These are phyloP conservation scores for Krasilnikovozyma curviuscula DNA, from an alignment of 768 basidiomycete genomes.

Conservation along the genomic window DNA sequence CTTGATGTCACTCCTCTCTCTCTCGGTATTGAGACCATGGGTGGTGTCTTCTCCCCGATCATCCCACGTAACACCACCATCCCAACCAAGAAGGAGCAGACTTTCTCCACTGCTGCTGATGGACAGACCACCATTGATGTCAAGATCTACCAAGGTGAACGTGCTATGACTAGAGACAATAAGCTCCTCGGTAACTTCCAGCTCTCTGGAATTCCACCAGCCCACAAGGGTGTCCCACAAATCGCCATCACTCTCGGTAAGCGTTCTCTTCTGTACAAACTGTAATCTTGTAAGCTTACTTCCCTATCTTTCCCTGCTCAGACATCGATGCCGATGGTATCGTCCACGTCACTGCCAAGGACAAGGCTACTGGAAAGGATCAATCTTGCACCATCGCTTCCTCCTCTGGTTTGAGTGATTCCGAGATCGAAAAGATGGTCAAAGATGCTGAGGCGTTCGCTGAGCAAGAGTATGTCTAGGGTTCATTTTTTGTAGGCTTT, in stretches of 20 bases:
- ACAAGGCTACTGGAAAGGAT: constrained; percentile 43
- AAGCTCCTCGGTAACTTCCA: constrained; percentile 99
- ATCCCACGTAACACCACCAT: constrained; percentile 98
- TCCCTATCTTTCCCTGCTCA: neutral
- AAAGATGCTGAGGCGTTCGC: constrained; percentile 82
- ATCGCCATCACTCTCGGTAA: constrained; percentile 82
- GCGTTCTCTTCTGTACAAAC: constrained; percentile 16
- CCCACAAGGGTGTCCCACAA: constrained; percentile 57
- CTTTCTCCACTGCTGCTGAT: constrained; percentile 95
- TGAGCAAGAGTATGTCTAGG: constrained; percentile 62
- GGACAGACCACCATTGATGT: constrained; percentile 99
- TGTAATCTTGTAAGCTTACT: neutral
- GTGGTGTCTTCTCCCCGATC: constrained; percentile 98
- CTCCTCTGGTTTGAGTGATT: constrained; percentile 85
- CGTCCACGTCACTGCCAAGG: constrained; percentile 88
- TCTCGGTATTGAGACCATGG: constrained; percentile 90
- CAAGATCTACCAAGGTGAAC: constrained; percentile 99
- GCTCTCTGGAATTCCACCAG: constrained; percentile 87
- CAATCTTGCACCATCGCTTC: constrained; percentile 96
- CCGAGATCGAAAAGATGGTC: constrained; percentile 95
- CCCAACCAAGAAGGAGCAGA: constrained; percentile 98
- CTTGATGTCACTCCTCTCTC: constrained; percentile 55
- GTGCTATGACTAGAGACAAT: constrained; percentile 95
- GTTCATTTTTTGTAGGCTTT: neutral
- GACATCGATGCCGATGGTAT: constrained; percentile 48